Percentiles rank a stretch among this genome's conserved stretches.
phyloP scores from a whole-genome alignment of 225 moss, liverwort and hornwort species.

The Physcomitrium patens region DNA sequence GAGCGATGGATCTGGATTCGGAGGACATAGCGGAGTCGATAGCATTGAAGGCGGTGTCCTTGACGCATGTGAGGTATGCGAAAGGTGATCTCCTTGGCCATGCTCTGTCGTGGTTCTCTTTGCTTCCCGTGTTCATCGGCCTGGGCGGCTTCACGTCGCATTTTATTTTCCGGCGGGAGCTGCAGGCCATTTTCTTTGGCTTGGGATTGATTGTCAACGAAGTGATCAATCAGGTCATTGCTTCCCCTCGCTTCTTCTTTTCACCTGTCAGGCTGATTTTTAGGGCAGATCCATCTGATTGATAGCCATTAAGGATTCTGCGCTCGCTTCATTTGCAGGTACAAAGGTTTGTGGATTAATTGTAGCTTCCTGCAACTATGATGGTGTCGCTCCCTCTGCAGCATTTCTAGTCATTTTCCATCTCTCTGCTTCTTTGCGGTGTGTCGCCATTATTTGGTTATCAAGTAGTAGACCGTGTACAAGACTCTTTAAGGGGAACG shows the following conservation, averaged over 20 bases:
- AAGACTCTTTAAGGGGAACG: not conserved
- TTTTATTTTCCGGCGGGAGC: constrained; percentile 89
- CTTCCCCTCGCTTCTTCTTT: not conserved
- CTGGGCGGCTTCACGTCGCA: constrained; percentile 87
- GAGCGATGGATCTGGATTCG: constrained; percentile 49
- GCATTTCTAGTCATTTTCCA: not conserved
- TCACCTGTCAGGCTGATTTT: not conserved
- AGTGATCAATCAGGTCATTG: constrained; percentile 69
- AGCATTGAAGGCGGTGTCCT: constrained; percentile 76
- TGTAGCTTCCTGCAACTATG: not conserved
- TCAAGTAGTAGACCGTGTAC: too few relatives aligned
- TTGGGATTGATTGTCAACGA: constrained; percentile 79
- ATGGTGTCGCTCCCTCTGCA: not conserved
- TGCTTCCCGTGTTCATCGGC: constrained; percentile 82
- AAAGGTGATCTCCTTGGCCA: constrained; percentile 76
- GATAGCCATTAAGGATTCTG: too few relatives aligned
- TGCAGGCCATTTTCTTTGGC: constrained; percentile 92
- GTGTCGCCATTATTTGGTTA: not conserved
- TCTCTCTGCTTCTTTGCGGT: not conserved
- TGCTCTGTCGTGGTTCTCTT: constrained; percentile 83
- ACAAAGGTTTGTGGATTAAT: too few relatives aligned
- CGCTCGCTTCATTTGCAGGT: too few relatives aligned
- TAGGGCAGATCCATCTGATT: too few relatives aligned
- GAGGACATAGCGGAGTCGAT: constrained; percentile 49
- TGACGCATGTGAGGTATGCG: constrained; percentile 87